Percentiles rank a stretch among this genome's conserved stretches.
Conservation (phyloP, 1,284 basidiomycete genomes). For the Jaminaea rosea region DNA sequence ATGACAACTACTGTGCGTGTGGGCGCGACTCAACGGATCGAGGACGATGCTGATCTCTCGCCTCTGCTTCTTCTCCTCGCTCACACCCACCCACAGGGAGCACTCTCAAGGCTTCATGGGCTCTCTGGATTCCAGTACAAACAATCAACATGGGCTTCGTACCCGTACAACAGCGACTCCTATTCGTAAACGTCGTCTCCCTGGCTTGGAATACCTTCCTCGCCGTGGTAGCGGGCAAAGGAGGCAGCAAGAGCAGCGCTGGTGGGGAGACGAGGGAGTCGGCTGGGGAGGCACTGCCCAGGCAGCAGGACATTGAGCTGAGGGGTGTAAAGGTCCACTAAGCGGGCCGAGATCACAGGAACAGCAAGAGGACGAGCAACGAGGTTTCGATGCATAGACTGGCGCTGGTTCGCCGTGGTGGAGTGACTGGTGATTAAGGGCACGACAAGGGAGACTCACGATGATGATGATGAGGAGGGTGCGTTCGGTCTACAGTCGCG, state of each 20-base stretch:
- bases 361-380: no score
- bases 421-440: no score
- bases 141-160: conserved; percentile 35
- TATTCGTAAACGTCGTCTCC: conserved; percentile 17
- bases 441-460: no score
- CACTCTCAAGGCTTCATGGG: conserved; percentile 31
- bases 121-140: conserved; percentile 35
- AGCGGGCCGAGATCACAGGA: no score
- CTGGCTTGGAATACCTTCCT: conserved; percentile 35
- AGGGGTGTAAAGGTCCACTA: background rate
- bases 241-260: background rate
- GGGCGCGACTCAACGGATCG: no score
- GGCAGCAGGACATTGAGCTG: background rate
- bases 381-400: no score
- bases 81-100: conserved; percentile 12
- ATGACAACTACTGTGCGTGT: background rate
- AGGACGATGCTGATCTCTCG: background rate
- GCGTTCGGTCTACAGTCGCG: no score
- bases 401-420: no score
- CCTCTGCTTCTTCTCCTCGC: background rate
- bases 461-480: no score
- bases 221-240: conserved; percentile 14
- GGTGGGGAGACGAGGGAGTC: background rate
- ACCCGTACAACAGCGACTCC: conserved; percentile 15
- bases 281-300: background rate